Evolutionary conservation across 441 rosid species (phyloP).

Genomic region (Pelargonium australe): DNA sequence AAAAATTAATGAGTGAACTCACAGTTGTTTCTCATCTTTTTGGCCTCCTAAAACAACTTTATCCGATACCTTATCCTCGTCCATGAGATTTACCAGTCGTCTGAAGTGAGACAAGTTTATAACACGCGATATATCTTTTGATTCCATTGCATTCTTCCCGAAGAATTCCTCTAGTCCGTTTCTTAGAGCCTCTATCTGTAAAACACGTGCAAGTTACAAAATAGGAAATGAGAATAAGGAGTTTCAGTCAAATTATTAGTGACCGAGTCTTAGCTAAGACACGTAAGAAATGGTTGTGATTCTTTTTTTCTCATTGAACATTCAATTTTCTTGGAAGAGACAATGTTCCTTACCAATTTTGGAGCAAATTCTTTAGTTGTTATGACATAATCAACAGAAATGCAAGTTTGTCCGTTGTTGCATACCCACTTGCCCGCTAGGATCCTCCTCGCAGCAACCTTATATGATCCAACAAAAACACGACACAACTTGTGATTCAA

Average conservation of each 20-base stretch:
- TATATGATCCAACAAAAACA: not conserved
- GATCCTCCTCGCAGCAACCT: slow-evolving; percentile 54
- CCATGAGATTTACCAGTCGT: slow-evolving; percentile 34
- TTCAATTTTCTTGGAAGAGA: not conserved
- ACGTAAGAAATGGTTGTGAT: no score
- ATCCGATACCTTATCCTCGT: slow-evolving; percentile 29
- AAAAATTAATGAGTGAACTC: slow-evolving; percentile 12
- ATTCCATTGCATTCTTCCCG: slow-evolving; percentile 32
- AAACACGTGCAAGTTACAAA: not conserved
- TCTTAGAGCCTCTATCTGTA: slow-evolving; percentile 31
- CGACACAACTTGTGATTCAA: not conserved
- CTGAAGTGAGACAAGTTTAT: slow-evolving; percentile 34
- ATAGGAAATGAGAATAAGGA: not conserved
- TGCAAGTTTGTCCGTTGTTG: slow-evolving; percentile 63
- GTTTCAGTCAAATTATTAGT: no score
- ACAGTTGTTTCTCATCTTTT: slow-evolving; percentile 31
- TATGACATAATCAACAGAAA: slow-evolving; percentile 51
- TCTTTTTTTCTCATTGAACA: no score
- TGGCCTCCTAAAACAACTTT: slow-evolving; percentile 39
- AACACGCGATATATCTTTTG: slow-evolving; percentile 33
- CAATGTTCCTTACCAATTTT: slow-evolving; percentile 38
- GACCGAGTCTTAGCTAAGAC: no score
- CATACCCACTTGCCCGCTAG: slow-evolving; percentile 61
- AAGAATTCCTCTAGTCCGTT: slow-evolving; percentile 30
- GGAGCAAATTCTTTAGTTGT: slow-evolving; percentile 54